Conservation (phyloP, 331 rosid species). For the Rhamnella rubrinervis region DNA sequence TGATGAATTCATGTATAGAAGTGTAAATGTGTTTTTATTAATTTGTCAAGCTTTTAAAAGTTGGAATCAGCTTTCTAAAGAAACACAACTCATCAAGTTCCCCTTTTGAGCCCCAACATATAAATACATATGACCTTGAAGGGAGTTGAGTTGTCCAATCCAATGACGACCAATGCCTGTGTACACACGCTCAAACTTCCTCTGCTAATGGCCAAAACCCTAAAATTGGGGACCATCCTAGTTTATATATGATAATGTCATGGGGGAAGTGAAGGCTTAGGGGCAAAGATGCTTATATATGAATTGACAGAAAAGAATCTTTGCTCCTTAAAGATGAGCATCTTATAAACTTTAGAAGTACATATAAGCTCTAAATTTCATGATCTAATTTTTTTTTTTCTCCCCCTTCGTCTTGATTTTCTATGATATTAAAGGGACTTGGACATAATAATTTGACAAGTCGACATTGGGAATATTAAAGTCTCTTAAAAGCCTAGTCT, state of each 20-base stretch:
- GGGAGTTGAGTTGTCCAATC: constrained; percentile 32
- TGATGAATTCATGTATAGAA: neutral
- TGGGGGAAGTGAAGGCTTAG: neutral
- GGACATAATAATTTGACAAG: constrained; percentile 19
- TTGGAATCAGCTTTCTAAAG: constrained; percentile 19
- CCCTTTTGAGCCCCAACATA: constrained; percentile 5
- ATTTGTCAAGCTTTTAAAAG: neutral
- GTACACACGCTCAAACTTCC: constrained; percentile 11
- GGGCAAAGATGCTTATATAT: constrained; percentile 11
- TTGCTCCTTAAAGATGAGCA: constrained; percentile 40
- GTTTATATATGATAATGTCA: neutral
- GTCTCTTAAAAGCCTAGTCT: neutral
- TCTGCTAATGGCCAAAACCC: neutral
- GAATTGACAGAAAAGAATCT: constrained; percentile 12
- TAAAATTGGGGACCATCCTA: constrained; percentile 29
- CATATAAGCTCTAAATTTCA: constrained; percentile 11
- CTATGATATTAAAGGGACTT: constrained; percentile 1
- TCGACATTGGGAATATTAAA: neutral
- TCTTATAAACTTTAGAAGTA: neutral
- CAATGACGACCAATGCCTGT: constrained; percentile 9
- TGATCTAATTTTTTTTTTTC: neutral
- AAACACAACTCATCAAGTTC: constrained; percentile 28
- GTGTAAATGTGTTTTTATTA: neutral
- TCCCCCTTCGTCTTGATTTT: neutral
- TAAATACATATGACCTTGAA: constrained; percentile 6